Conservation (phyloP, 495 filamentous ascomycete species). For the Pyronema omphalodes region DNA sequence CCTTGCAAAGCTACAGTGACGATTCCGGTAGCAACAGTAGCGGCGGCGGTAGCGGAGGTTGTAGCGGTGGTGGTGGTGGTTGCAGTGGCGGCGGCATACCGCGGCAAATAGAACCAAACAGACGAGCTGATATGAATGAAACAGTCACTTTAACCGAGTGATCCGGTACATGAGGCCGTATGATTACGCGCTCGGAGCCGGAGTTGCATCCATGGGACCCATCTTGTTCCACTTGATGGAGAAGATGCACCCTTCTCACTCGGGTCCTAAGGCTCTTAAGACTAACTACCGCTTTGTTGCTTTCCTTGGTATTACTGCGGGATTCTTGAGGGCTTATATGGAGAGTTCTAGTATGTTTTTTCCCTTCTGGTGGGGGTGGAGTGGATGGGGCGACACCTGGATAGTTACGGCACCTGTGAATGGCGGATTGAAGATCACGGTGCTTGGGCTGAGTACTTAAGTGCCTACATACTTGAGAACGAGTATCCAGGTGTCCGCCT, state of each 20-base stretch:
- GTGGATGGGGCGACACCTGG: too few relatives aligned
- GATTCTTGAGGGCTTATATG: constrained; percentile 64
- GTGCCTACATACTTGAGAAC: too few relatives aligned
- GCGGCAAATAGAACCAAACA: too few relatives aligned
- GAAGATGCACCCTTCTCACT: constrained; percentile 49
- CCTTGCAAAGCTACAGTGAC: too few relatives aligned
- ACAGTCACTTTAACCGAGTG: constrained; percentile 78
- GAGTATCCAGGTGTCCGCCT: too few relatives aligned
- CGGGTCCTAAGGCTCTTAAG: constrained; percentile 64
- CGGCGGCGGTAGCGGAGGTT: too few relatives aligned
- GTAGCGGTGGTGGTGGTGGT: neutral
- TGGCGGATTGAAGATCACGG: too few relatives aligned
- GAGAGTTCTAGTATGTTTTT: constrained; percentile 42
- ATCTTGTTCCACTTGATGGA: constrained; percentile 60
- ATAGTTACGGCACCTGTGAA: too few relatives aligned
- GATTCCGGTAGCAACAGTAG: too few relatives aligned
- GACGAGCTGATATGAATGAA: constrained; percentile 7
- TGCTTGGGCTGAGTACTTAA: too few relatives aligned
- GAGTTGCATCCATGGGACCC: constrained; percentile 47
- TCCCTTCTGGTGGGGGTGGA: neutral
- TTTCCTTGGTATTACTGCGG: constrained; percentile 51
- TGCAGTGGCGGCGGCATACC: constrained; percentile 17
- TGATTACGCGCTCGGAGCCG: constrained; percentile 58
- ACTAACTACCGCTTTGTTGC: constrained; percentile 58
- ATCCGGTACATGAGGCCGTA: constrained; percentile 63